Base-by-base conservation (phyloP, 2,329 filamentous ascomycete genomes). In the Tolypocladium endophyticum region DNA sequence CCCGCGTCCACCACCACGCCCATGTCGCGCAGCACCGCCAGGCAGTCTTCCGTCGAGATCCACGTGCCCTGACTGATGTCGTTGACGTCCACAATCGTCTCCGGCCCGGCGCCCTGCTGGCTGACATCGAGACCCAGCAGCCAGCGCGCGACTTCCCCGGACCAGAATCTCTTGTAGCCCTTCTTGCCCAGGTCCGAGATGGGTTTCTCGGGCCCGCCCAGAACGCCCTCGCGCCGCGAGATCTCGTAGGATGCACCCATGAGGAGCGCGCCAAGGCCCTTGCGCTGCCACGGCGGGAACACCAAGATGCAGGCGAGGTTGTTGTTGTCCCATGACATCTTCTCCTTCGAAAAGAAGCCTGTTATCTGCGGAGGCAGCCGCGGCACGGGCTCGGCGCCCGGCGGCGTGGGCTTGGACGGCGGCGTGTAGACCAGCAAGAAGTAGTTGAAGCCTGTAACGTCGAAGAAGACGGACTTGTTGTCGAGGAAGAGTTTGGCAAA, bases 271-370 rank as follows among this genome's bases (percentile, higher is more conserved):
- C 94, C 94, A 0, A 97, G 81, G 1, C 93, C 92, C 64, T 91
- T 92, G 63, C 89, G 87, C 74, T 97, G 93, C 86, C 93, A 97
- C 0, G 94, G 94, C 1, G 94, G 94, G 69, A 97, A 97, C 20
- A 97, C 84, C 8, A 97, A 80, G 66, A 99, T 99, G 71, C 94
- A 99, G 1, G 94, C 94, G 6, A 99, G 81, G 65, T 97, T 99
- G 74, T 99, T 97, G 69, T 93, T 92, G 69, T 99, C 94, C 93
- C 94, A 99, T 4, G 91, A 96, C 80, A 97, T 89, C 73, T 97
- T 97, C 74, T 99, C 94, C 72, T 99, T 97, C 64, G 90, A 95
- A 77, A 97, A 99, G 81, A 97, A 97, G n/a, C 94, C 94, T 1
- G 93, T 84, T 36, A 97, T 87, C 58, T 74, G 73, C 14, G 71